A percentile compares a stretch with the other conserved stretches of the same genome.
Conservation (phyloP, 2,329 filamentous ascomycete genomes). For the Colletotrichum sp. region DNA sequence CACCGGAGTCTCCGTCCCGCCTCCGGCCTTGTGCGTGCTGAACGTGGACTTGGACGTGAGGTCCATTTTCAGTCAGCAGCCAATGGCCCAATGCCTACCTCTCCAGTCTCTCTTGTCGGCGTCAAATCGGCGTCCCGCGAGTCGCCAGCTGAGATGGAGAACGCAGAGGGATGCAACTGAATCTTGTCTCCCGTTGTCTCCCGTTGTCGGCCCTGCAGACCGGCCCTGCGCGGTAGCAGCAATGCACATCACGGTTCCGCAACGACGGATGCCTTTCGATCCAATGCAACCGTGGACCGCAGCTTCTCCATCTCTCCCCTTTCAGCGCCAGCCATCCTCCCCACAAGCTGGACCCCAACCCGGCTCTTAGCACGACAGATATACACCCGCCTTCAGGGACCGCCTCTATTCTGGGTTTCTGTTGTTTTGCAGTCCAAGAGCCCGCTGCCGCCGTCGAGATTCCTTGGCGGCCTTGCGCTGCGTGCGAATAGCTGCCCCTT, state of each 20-base stretch:
- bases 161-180: neutral
- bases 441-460: neutral
- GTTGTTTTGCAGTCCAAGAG: neutral
- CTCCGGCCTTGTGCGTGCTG: neutral
- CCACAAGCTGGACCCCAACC: neutral
- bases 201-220: neutral
- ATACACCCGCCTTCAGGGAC: neutral
- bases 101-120: neutral
- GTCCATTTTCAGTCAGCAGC: neutral
- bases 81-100: neutral
- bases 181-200: neutral
- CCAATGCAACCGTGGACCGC: slow-evolving; percentile 1
- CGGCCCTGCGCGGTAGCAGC: neutral
- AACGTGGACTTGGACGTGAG: neutral
- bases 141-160: neutral
- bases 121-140: neutral
- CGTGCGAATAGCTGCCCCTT: neutral
- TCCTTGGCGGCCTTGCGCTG: neutral
- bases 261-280: neutral
- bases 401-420: neutral
- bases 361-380: neutral
- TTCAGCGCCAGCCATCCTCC: neutral
- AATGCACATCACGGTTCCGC: slow-evolving; percentile 2
- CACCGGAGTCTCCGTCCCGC: neutral
- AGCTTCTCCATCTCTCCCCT: neutral